These are phyloP conservation scores for Entomophthora muscae DNA, from an alignment of 371 early-diverging fungal genomes.

Conservation along the genomic window DNA sequence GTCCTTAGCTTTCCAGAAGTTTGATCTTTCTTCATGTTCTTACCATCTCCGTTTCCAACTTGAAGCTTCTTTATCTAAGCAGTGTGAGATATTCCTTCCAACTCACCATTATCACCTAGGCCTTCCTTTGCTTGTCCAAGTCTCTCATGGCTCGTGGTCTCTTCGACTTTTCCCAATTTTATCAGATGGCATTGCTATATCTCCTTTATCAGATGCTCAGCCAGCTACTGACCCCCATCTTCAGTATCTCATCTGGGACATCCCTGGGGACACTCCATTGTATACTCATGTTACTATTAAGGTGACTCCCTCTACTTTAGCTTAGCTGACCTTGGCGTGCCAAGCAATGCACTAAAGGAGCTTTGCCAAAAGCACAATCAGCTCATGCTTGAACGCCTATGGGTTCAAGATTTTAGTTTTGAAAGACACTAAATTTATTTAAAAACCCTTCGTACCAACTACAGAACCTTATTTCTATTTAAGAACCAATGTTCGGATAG, in stretches of 20 bases:
- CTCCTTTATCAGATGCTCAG: neutral
- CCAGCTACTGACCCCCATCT: neutral
- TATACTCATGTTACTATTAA: neutral
- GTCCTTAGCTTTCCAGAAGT: slow-evolving; percentile 33
- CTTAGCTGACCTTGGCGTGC: no score
- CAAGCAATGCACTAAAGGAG: no score
- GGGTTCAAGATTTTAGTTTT: no score
- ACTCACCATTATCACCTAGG: slow-evolving; percentile 39
- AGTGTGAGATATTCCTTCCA: slow-evolving; percentile 54
- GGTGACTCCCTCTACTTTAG: no score
- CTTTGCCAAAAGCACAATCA: no score
- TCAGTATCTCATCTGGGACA: neutral
- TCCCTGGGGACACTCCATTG: neutral
- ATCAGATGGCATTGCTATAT: neutral
- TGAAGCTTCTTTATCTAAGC: slow-evolving; percentile 14
- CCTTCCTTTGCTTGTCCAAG: slow-evolving; percentile 18
- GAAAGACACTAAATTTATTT: no score
- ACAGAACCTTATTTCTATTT: no score
- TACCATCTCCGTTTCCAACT: slow-evolving; percentile 33
- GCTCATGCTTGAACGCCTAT: no score
- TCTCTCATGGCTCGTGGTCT: neutral
- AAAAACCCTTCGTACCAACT: no score
- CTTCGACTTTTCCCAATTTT: neutral
- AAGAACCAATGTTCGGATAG: no score
- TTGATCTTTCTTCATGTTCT: slow-evolving; percentile 29